A percentile compares a stretch with the other conserved stretches of the same genome.
Evolutionary conservation across 2,329 filamentous ascomycete species (phyloP).

Genomic region (Venturiaceae sp.): DNA sequence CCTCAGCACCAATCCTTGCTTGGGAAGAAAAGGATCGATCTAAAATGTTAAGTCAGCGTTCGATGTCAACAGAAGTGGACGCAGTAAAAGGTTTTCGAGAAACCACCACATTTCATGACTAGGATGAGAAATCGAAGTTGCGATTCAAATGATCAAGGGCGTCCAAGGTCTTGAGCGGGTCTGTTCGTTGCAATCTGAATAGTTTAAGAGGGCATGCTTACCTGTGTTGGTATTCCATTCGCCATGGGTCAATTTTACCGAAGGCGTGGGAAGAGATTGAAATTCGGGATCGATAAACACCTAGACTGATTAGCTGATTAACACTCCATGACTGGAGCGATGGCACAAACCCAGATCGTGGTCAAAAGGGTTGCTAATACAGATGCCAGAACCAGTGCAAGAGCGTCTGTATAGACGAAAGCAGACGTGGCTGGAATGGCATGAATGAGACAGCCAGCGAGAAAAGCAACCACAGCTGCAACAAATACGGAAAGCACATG

Average conservation of each 20-base stretch:
- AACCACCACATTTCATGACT: too few relatives aligned
- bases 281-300: background rate
- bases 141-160: too few relatives aligned
- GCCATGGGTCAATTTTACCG: background rate
- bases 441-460: background rate
- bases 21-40: background rate
- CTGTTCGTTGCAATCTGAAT: too few relatives aligned
- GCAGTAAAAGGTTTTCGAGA: too few relatives aligned
- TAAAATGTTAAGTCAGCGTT: too few relatives aligned
- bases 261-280: background rate
- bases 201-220: background rate
- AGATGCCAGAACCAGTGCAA: constrained; percentile 38
- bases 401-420: constrained; percentile 33
- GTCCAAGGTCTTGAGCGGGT: too few relatives aligned
- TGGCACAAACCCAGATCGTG: background rate
- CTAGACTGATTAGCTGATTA: too few relatives aligned
- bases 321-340: too few relatives aligned
- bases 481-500: background rate
- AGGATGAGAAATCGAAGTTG: too few relatives aligned
- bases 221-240: too few relatives aligned
- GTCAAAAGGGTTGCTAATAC: constrained; percentile 40
- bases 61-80: too few relatives aligned
- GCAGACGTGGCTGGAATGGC: background rate
- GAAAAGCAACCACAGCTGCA: background rate
- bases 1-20: background rate